Percentiles rank a stretch among this genome's conserved stretches.
Evolutionary conservation across 352 stramenopile genomes (phyloP).

Genomic region (Globisporangium paddicum): DNA sequence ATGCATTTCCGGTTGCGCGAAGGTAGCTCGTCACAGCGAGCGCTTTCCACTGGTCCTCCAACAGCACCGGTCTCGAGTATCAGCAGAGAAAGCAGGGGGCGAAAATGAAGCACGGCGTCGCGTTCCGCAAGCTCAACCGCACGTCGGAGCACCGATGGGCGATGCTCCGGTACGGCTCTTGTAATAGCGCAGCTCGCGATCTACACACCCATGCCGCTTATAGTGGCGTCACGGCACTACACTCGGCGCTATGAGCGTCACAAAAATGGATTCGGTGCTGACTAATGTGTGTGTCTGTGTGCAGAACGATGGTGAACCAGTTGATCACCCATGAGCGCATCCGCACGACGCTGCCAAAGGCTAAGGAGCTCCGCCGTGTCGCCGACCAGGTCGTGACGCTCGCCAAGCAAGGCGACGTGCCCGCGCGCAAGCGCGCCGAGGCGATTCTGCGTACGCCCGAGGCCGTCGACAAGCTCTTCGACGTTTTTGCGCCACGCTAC

Average conservation of each 20-base stretch:
- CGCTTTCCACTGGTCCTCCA: conserved; percentile 7
- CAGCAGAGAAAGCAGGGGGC: conserved; percentile 6
- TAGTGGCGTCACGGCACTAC: background rate
- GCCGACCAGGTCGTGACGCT: conserved; percentile 95
- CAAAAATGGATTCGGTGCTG: background rate
- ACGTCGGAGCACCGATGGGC: conserved; percentile 93
- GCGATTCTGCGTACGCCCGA: conserved; percentile 86
- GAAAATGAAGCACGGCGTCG: conserved; percentile 79
- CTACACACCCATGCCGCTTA: background rate
- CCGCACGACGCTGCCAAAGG: conserved; percentile 95
- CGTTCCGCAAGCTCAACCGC: conserved; percentile 91
- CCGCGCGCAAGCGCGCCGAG: conserved; percentile 78
- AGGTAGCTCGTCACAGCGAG: conserved; percentile 16
- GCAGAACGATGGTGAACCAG: conserved; percentile 94
- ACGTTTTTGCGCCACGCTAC: conserved; percentile 94
- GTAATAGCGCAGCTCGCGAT: background rate
- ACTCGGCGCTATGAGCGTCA: background rate
- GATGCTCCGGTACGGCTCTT: conserved; percentile 86
- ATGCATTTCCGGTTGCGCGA: conserved; percentile 12
- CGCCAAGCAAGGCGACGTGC: conserved; percentile 90
- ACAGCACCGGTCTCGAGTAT: background rate
- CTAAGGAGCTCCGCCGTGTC: conserved; percentile 92
- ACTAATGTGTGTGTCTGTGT: background rate
- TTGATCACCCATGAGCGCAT: conserved; percentile 98
- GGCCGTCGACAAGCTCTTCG: conserved; percentile 95